These are phyloP conservation scores for Aspergillus saccharolyticus DNA, from an alignment of 495 filamentous ascomycete genomes.

Conservation along the genomic window DNA sequence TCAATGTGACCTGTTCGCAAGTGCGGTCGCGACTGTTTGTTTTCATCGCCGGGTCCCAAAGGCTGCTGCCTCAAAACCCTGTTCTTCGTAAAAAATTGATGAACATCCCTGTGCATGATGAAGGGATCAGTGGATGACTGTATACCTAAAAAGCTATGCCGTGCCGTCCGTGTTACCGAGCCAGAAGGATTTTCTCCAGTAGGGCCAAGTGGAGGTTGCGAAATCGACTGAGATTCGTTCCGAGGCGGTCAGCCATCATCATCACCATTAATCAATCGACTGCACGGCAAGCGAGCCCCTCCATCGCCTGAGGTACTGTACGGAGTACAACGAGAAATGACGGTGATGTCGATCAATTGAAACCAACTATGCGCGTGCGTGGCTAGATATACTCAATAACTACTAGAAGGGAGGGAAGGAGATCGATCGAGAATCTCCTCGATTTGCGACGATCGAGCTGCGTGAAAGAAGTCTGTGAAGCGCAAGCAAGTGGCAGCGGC, in stretches of 20 bases:
- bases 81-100: background rate
- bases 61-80: background rate
- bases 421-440: background rate
- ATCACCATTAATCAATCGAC: no score
- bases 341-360: background rate
- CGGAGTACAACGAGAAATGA: background rate
- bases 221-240: background rate
- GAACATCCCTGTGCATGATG: background rate
- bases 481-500: background rate
- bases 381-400: no score
- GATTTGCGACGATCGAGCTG: background rate
- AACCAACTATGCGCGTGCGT: no score
- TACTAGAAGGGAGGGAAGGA: background rate
- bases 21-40: background rate
- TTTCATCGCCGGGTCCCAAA: background rate
- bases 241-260: constrained; percentile 17
- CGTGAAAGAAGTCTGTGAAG: background rate
- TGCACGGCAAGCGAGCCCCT: constrained; percentile 14
- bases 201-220: background rate
- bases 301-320: constrained; percentile 17
- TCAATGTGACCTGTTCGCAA: background rate
- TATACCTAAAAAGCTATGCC: background rate
- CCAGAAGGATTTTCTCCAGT: background rate
- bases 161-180: constrained; percentile 1
- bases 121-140: background rate